A percentile compares a stretch with the other conserved stretches of the same genome.
phyloP scores from a whole-genome alignment of 2,329 filamentous ascomycete genomes.

The Penicillium digitatum region DNA sequence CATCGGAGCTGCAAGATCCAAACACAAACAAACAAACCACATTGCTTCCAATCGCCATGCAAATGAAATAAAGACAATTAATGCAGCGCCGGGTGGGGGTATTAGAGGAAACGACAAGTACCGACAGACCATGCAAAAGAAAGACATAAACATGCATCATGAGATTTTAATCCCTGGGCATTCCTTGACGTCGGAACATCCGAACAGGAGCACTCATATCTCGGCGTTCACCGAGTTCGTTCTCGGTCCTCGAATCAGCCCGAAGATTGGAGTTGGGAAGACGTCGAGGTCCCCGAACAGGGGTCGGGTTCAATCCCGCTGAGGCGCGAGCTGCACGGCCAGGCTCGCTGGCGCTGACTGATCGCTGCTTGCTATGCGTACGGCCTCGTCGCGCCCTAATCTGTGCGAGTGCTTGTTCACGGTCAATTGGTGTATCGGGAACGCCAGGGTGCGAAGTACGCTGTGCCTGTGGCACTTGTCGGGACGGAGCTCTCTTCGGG shows the following conservation, averaged over 20 bases:
- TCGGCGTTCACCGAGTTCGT: conserved; percentile 30
- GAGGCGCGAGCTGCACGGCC: conserved; percentile 27
- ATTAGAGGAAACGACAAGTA: conserved; percentile 19
- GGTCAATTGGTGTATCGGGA: conserved; percentile 44
- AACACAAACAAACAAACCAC: conserved; percentile 5
- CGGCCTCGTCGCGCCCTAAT: conserved; percentile 47
- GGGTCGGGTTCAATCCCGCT: conserved; percentile 24
- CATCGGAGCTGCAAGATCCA: conserved; percentile 5
- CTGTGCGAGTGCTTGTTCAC: conserved; percentile 49
- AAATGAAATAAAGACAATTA: conserved; percentile 9
- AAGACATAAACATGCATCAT: conserved; percentile 9
- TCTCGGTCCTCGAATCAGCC: conserved; percentile 27
- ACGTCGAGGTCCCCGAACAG: conserved; percentile 28
- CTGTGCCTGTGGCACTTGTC: conserved; percentile 24
- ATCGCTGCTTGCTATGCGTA: conserved; percentile 43
- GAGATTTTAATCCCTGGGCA: not conserved
- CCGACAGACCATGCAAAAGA: conserved; percentile 15
- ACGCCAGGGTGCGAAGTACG: conserved; percentile 27
- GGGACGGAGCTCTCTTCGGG: conserved; percentile 33
- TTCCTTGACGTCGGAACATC: conserved; percentile 28
- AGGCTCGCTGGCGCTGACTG: conserved; percentile 39
- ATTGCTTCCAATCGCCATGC: conserved; percentile 12
- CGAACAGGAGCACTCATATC: conserved; percentile 39
- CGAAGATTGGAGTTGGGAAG: conserved; percentile 37
- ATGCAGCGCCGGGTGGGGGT: conserved; percentile 32